These are phyloP conservation scores for Letharia columbiana DNA, from an alignment of 495 filamentous ascomycete species.

Conservation along the genomic window DNA sequence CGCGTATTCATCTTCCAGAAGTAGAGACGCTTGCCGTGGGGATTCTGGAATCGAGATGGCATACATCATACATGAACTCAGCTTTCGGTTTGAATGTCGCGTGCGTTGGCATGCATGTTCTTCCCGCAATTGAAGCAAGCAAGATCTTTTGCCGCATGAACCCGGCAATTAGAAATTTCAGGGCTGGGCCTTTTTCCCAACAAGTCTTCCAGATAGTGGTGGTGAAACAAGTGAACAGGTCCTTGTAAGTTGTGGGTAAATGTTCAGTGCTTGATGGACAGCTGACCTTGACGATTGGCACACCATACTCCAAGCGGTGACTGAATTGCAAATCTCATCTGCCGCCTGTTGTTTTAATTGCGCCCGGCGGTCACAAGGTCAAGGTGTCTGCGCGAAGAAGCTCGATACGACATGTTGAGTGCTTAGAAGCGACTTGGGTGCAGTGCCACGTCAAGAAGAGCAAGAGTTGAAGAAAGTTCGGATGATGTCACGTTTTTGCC, in stretches of 20 bases:
- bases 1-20: not conserved
- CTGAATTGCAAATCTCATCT: not conserved
- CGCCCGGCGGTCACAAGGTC: not conserved
- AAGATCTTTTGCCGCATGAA: not conserved
- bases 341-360: constrained; percentile 10
- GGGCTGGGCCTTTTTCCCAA: not conserved
- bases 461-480: not conserved
- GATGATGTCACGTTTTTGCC: not conserved
- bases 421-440: not conserved
- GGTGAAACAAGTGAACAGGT: not conserved
- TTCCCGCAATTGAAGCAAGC: not conserved
- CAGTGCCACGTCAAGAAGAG: not conserved
- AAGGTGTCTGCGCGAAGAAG: not conserved
- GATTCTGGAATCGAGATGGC: not conserved
- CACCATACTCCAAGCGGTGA: constrained; percentile 12
- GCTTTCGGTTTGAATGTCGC: not conserved
- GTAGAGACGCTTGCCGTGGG: not conserved
- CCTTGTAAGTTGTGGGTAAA: not conserved
- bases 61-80: not conserved
- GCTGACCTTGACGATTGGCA: not conserved
- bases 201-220: not conserved
- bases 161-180: not conserved
- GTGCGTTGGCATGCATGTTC: not conserved
- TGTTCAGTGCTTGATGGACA: constrained; percentile 2
- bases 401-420: not conserved